These are phyloP conservation scores for Penicillium crustosum DNA, from an alignment of 2,329 filamentous ascomycete species.

Conservation along the genomic window DNA sequence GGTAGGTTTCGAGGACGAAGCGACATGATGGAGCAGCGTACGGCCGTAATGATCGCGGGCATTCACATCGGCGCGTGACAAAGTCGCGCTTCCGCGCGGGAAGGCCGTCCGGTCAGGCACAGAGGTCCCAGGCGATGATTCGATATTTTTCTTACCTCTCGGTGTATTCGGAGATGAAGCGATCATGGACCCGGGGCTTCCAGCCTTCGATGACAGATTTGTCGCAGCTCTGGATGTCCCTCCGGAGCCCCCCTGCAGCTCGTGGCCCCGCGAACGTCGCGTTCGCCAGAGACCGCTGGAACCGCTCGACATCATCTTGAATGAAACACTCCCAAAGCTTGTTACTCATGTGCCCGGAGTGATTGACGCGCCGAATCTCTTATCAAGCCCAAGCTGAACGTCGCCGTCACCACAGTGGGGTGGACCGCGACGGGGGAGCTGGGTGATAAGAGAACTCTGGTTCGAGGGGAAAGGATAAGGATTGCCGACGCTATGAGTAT, in stretches of 20 bases:
- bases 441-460: slow-evolving; percentile 34
- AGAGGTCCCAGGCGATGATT: slow-evolving; percentile 48
- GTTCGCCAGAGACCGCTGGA: slow-evolving; percentile 82
- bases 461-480: slow-evolving; percentile 5
- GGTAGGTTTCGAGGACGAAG: slow-evolving; percentile 68
- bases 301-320: slow-evolving; percentile 95
- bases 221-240: slow-evolving; percentile 19
- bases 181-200: slow-evolving; percentile 32
- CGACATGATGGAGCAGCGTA: slow-evolving; percentile 80
- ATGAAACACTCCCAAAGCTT: slow-evolving; percentile 95
- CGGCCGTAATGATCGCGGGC: slow-evolving; percentile 77
- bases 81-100: slow-evolving; percentile 27
- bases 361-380: slow-evolving; percentile 40
- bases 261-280: slow-evolving; percentile 47
- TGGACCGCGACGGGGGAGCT: slow-evolving; percentile 74
- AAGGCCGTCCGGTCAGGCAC: slow-evolving; percentile 43
- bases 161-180: slow-evolving; percentile 42
- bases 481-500: slow-evolving; percentile 8
- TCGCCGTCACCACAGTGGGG: slow-evolving; percentile 86
- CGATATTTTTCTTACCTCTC: slow-evolving; percentile 49
- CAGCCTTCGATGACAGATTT: slow-evolving; percentile 25
- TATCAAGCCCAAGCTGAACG: slow-evolving; percentile 64
- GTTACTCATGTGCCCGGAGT: slow-evolving; percentile 77
- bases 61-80: slow-evolving; percentile 73
- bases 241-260: slow-evolving; percentile 25